Percentiles rank a stretch among this genome's conserved stretches.
phyloP scores from a whole-genome alignment of 1,284 basidiomycete genomes.

The Tilletiopsis washingtonensis region DNA sequence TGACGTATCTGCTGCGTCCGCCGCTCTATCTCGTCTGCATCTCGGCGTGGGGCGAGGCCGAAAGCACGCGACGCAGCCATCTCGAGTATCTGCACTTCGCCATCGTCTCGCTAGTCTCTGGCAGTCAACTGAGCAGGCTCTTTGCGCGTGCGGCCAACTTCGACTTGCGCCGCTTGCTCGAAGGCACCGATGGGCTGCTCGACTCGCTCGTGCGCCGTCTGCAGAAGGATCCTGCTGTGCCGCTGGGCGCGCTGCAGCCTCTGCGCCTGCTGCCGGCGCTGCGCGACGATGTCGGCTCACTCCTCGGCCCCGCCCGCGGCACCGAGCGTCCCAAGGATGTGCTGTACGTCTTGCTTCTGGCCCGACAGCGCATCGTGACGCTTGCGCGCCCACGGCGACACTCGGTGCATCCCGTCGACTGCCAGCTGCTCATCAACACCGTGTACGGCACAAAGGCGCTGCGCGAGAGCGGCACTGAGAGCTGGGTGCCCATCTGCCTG shows the following conservation, averaged over 20 bases:
- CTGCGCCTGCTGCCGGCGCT: slow-evolving; percentile 59
- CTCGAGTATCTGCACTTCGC: slow-evolving; percentile 90
- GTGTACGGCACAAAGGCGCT: slow-evolving; percentile 58
- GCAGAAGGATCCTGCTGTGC: slow-evolving; percentile 15
- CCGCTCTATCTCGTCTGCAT: slow-evolving; percentile 86
- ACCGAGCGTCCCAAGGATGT: slow-evolving; percentile 61
- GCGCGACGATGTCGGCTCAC: slow-evolving; percentile 53
- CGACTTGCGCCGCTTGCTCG: slow-evolving; percentile 73
- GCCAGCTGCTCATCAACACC: slow-evolving; percentile 48
- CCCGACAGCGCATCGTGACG: slow-evolving; percentile 74
- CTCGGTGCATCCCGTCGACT: slow-evolving; percentile 70
- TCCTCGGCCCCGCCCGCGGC: slow-evolving; percentile 18
- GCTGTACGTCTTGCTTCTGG: slow-evolving; percentile 71
- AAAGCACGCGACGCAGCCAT: slow-evolving; percentile 79
- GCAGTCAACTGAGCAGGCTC: slow-evolving; percentile 70
- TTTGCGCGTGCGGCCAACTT: slow-evolving; percentile 85
- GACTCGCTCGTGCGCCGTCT: slow-evolving; percentile 26
- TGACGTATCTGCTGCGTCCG: slow-evolving; percentile 73
- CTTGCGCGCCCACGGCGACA: slow-evolving; percentile 83
- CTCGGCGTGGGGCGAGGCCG: slow-evolving; percentile 85
- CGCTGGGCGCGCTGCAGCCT: slow-evolving; percentile 56
- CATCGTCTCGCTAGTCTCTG: slow-evolving; percentile 80
- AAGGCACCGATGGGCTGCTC: slow-evolving; percentile 55
- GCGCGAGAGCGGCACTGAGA: slow-evolving; percentile 55
- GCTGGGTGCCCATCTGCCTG: slow-evolving; percentile 90